These are phyloP conservation scores for Hypoxylon sp. DNA, from an alignment of 2,329 filamentous ascomycete genomes.

Conservation along the genomic window DNA sequence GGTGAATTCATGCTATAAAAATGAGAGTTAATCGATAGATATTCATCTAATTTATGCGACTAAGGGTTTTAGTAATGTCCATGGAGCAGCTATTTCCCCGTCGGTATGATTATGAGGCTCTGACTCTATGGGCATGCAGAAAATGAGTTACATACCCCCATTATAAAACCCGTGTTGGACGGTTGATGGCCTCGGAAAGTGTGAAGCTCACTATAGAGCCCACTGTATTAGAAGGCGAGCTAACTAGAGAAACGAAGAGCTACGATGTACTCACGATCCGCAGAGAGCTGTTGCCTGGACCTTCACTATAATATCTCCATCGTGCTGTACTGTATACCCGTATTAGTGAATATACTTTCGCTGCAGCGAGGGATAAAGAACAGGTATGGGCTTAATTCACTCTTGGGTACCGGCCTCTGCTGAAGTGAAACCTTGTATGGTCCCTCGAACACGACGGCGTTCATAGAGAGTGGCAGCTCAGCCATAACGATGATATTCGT, in stretches of 20 bases:
- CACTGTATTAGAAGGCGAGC: conserved; percentile 17
- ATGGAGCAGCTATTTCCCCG: neutral
- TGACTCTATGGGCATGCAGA: neutral
- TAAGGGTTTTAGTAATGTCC: neutral
- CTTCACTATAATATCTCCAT: conserved; percentile 84
- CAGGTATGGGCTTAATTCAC: conserved; percentile 53
- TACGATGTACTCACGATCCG: conserved; percentile 75
- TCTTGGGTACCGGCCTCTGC: conserved; percentile 81
- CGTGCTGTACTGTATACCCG: conserved; percentile 69
- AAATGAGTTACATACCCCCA: conserved; percentile 64
- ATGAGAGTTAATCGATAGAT: neutral
- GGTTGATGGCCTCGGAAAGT: conserved; percentile 86
- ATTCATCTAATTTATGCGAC: neutral
- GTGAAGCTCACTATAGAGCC: conserved; percentile 78
- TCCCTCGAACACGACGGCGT: conserved; percentile 89
- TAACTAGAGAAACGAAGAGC: conserved; percentile 14
- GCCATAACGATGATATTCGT: conserved; percentile 48
- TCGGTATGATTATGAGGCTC: neutral
- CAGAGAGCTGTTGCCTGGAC: conserved; percentile 88
- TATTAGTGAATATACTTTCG: conserved; percentile 38
- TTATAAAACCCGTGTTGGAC: conserved; percentile 73
- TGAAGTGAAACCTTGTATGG: conserved; percentile 82
- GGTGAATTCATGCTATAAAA: conserved; percentile 82
- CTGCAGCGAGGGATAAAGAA: conserved; percentile 9
- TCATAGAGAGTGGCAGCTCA: conserved; percentile 73